phyloP scores from a whole-genome alignment of 2,329 filamentous ascomycete genomes.

The Ascochyta rabiei region DNA sequence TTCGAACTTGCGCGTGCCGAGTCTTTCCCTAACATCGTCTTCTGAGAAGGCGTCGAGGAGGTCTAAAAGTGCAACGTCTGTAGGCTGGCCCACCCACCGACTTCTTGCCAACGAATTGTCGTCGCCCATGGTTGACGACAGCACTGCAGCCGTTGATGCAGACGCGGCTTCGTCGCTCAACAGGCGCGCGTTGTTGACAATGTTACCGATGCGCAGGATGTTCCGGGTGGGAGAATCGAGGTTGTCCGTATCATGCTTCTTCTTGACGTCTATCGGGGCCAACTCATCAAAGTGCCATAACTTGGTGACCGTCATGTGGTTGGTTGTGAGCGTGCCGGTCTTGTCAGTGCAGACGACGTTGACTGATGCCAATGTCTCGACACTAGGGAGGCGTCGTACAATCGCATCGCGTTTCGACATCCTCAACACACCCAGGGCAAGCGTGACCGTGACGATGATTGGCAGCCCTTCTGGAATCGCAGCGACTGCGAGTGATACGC shows the following conservation, averaged over 20 bases:
- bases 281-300: slow-evolving; percentile 88
- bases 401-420: slow-evolving; percentile 97
- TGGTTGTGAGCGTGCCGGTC: slow-evolving; percentile 92
- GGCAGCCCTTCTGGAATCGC: slow-evolving; percentile 95
- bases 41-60: slow-evolving; percentile 89
- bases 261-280: slow-evolving; percentile 62
- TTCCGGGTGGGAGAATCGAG: slow-evolving; percentile 77
- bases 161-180: slow-evolving; percentile 74
- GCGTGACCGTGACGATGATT: slow-evolving; percentile 96
- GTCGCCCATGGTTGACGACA: slow-evolving; percentile 80
- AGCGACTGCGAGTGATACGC: slow-evolving; percentile 93
- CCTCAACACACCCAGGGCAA: slow-evolving; percentile 90
- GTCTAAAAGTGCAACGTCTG: slow-evolving; percentile 96
- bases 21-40: slow-evolving; percentile 84
- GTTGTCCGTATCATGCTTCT: slow-evolving; percentile 58
- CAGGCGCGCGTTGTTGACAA: slow-evolving; percentile 91
- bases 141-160: slow-evolving; percentile 74
- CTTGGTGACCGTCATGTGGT: slow-evolving; percentile 97
- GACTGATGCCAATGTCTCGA: slow-evolving; percentile 96
- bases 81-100: slow-evolving; percentile 95
- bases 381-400: slow-evolving; percentile 92
- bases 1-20: slow-evolving; percentile 82
- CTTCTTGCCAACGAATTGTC: slow-evolving; percentile 72
- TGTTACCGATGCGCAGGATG: slow-evolving; percentile 89
- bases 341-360: slow-evolving; percentile 99